Conservation (phyloP, 2,329 filamentous ascomycete genomes). For the Monilinia aucupariae region DNA sequence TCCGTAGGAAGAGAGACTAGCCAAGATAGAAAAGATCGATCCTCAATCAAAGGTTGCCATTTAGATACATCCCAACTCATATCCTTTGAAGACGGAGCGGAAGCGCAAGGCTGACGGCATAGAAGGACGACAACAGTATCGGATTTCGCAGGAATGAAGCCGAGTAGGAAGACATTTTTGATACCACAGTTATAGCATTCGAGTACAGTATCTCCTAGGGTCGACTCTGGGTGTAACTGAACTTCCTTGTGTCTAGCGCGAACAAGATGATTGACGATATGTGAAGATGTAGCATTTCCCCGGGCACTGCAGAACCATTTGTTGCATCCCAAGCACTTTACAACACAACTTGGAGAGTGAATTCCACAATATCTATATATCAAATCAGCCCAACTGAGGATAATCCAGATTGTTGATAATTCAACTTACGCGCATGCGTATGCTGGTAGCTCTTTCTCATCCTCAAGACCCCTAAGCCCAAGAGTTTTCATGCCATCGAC, state of each 20-base stretch:
- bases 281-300: conserved; percentile 91
- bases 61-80: conserved; percentile 99
- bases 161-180: conserved; percentile 97
- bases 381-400: conserved; percentile 28
- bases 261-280: conserved; percentile 97
- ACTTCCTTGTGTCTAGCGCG: conserved; percentile 98
- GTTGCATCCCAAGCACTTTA: conserved; percentile 90
- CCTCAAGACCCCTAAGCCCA: conserved; percentile 57
- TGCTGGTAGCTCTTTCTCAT: conserved; percentile 83
- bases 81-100: conserved; percentile 92
- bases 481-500: conserved; percentile 68
- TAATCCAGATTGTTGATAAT: conserved; percentile 11
- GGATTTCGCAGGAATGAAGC: conserved; percentile 97
- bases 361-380: conserved; percentile 82
- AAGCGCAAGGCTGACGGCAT: conserved; percentile 92
- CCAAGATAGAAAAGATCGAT: conserved; percentile 91
- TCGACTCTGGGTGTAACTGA: conserved; percentile 87
- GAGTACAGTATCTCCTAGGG: conserved; percentile 89
- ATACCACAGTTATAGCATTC: conserved; percentile 99
- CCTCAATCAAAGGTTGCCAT: conserved; percentile 96
- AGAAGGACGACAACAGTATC: conserved; percentile 96
- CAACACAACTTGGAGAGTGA: conserved; percentile 88
- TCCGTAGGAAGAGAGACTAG: conserved; percentile 85
- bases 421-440: conserved; percentile 88
- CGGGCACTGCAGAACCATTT: conserved; percentile 99